These are phyloP conservation scores for Isatis lusitanica DNA, from an alignment of 441 rosid genomes.

Conservation along the genomic window DNA sequence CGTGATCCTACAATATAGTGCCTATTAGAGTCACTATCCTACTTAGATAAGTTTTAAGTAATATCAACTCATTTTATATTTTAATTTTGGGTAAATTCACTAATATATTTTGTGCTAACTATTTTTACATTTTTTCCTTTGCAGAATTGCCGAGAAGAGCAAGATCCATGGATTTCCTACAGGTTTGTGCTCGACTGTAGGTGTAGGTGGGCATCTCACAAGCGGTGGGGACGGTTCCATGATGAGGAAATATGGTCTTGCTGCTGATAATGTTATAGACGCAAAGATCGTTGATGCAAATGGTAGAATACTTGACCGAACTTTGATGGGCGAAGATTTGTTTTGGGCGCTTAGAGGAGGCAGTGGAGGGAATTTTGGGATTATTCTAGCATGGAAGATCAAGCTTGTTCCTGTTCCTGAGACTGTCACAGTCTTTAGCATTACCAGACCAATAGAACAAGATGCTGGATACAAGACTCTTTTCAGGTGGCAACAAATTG, in stretches of 20 bases:
- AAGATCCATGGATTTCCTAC: slow-evolving; percentile 60
- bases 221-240: slow-evolving; percentile 64
- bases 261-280: slow-evolving; percentile 56
- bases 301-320: slow-evolving; percentile 46
- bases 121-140: too few species aligned
- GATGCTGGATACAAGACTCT: slow-evolving; percentile 40
- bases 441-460: slow-evolving; percentile 45
- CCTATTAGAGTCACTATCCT: too few species aligned
- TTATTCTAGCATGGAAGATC: slow-evolving; percentile 33
- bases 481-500: slow-evolving; percentile 55
- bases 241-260: slow-evolving; percentile 56
- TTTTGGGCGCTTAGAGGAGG: slow-evolving; percentile 82
- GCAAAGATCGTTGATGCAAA: slow-evolving; percentile 55
- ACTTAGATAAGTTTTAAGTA: too few species aligned
- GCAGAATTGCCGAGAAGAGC: slow-evolving; percentile 44
- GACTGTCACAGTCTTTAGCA: slow-evolving; percentile 20
- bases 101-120: too few species aligned
- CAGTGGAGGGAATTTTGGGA: slow-evolving; percentile 66
- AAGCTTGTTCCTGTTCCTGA: too few species aligned
- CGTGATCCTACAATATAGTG: too few species aligned
- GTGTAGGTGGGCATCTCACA: slow-evolving; percentile 63
- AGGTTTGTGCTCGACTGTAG: slow-evolving; percentile 56
- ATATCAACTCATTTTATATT: too few species aligned
- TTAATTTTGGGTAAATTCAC: too few species aligned
- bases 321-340: slow-evolving; percentile 61